These are phyloP conservation scores for Sugiyamaella chiloensis DNA, from an alignment of 805 yeast species.

Conservation along the genomic window DNA sequence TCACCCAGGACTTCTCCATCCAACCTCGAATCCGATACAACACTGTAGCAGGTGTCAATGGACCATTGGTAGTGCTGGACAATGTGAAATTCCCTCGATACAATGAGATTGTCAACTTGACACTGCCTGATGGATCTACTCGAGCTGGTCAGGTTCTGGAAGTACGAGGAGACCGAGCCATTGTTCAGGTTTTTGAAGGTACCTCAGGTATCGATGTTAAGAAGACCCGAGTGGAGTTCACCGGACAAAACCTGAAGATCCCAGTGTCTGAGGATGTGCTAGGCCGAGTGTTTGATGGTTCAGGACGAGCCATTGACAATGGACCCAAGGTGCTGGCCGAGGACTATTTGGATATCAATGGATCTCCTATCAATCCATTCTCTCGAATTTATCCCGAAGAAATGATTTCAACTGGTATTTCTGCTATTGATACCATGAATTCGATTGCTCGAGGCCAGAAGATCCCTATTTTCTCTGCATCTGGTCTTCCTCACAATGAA, in stretches of 20 bases:
- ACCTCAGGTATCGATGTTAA: slow-evolving; percentile 98
- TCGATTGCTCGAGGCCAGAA: slow-evolving; percentile 99
- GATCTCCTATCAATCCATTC: slow-evolving; percentile 97
- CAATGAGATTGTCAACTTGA: slow-evolving; percentile 94
- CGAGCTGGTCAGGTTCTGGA: slow-evolving; percentile 99
- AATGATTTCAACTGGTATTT: slow-evolving; percentile 98
- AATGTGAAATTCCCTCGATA: slow-evolving; percentile 85
- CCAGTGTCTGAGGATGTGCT: slow-evolving; percentile 96
- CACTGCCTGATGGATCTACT: slow-evolving; percentile 89
- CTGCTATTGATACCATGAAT: slow-evolving; percentile 99
- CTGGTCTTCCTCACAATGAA: slow-evolving; percentile 99
- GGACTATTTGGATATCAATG: slow-evolving; percentile 96
- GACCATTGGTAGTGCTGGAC: slow-evolving; percentile 90
- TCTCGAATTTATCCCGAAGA: slow-evolving; percentile 99
- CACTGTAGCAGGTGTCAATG: slow-evolving; percentile 97
- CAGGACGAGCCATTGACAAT: slow-evolving; percentile 96
- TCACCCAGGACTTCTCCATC: slow-evolving; percentile 83
- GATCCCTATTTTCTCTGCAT: slow-evolving; percentile 97
- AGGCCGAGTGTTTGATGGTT: slow-evolving; percentile 98
- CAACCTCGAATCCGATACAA: slow-evolving; percentile 90
- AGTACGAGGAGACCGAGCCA: slow-evolving; percentile 94
- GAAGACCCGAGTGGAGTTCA: slow-evolving; percentile 95
- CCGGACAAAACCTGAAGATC: slow-evolving; percentile 89
- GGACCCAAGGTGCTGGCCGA: slow-evolving; percentile 99
- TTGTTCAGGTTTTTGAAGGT: slow-evolving; percentile 99